Percentiles rank a stretch among this genome's conserved stretches.
Conservation (phyloP, 2,329 filamentous ascomycete genomes). For the Saccharata proteae region DNA sequence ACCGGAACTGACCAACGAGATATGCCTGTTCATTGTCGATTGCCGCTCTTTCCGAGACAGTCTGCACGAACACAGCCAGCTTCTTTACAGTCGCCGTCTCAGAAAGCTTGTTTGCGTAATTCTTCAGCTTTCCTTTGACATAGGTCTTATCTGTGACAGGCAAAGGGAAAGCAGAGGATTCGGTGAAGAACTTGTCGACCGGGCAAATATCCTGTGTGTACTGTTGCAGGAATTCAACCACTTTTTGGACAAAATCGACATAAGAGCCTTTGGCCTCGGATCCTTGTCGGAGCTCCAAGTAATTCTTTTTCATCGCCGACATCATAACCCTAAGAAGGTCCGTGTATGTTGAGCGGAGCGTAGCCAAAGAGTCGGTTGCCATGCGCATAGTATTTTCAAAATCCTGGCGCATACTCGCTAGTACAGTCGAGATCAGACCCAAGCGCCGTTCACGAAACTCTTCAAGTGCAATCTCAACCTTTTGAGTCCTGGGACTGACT, state of each 20-base stretch:
- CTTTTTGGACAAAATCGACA: conserved; percentile 48
- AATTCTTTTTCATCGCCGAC: conserved; percentile 49
- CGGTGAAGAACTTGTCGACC: conserved; percentile 48
- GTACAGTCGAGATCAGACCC: conserved; percentile 41
- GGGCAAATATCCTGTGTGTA: conserved; percentile 45
- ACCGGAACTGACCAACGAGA: conserved; percentile 41
- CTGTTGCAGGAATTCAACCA: conserved; percentile 49
- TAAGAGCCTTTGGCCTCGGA: conserved; percentile 38
- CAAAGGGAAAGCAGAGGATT: conserved; percentile 47
- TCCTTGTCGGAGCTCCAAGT: conserved; percentile 37
- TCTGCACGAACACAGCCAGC: conserved; percentile 46
- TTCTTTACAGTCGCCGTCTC: conserved; percentile 40
- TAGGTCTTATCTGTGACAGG: conserved; percentile 49
- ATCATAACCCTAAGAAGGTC: conserved; percentile 44
- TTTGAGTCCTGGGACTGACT: conserved; percentile 19
- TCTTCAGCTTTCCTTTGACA: conserved; percentile 47
- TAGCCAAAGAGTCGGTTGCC: conserved; percentile 16
- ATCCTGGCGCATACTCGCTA: conserved; percentile 50
- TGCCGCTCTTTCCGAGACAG: conserved; percentile 46
- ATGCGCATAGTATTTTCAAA: conserved; percentile 21
- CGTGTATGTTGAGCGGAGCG: conserved; percentile 35
- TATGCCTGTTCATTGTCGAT: conserved; percentile 45
- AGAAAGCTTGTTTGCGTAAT: conserved; percentile 43
- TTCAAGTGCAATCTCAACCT: conserved; percentile 35
- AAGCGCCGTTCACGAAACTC: conserved; percentile 45